Evolutionary conservation across 192 early-diverging fungal genomes (phyloP).

Genomic region (Rhizophagus prolifer): DNA sequence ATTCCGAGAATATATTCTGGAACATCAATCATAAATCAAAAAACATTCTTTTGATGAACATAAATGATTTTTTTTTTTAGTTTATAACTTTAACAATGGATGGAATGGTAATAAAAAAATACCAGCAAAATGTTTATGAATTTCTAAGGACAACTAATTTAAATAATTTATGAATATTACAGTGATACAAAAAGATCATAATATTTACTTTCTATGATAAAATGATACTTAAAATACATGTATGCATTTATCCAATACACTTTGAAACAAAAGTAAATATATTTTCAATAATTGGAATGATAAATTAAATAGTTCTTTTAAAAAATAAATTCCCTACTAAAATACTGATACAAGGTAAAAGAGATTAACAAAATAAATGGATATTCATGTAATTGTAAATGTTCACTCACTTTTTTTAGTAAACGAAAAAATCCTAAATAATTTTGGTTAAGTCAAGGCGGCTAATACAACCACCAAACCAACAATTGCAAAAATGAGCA

Average conservation of each 20-base stretch:
- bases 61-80: too few relatives aligned
- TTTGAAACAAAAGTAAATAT: neutral
- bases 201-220: neutral
- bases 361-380: too few relatives aligned
- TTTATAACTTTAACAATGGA: too few relatives aligned
- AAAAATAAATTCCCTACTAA: neutral
- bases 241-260: neutral
- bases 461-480: slow-evolving; percentile 39
- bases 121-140: too few relatives aligned
- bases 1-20: too few relatives aligned
- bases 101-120: too few relatives aligned
- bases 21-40: too few relatives aligned
- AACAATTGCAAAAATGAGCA: slow-evolving; percentile 75
- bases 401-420: neutral
- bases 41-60: too few relatives aligned
- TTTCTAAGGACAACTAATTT: too few relatives aligned
- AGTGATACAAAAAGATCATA: too few relatives aligned
- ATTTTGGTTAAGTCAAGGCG: neutral
- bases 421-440: neutral
- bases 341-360: too few relatives aligned
- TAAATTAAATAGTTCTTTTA: neutral
- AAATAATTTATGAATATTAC: too few relatives aligned
- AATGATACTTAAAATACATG: neutral
- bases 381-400: neutral
- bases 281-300: neutral